Evolutionary conservation across 352 stramenopile species (phyloP).

Genomic region (Globisporangium ultimum): DNA sequence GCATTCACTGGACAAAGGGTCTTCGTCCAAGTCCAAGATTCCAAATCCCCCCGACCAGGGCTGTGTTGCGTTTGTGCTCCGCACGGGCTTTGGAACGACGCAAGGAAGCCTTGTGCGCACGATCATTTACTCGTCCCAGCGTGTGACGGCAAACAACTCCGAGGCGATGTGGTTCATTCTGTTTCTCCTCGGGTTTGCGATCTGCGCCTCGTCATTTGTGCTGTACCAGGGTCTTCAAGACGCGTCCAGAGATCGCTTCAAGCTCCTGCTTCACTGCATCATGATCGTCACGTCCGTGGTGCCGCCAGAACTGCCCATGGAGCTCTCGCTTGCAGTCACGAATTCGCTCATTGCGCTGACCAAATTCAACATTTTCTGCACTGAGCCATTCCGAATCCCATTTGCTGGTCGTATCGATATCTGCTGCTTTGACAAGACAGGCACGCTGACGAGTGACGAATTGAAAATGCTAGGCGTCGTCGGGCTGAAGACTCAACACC

Average conservation of each 20-base stretch:
- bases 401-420: constrained; percentile 89
- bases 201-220: constrained; percentile 83
- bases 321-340: constrained; percentile 93
- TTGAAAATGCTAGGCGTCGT: constrained; percentile 57
- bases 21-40: constrained; percentile 17
- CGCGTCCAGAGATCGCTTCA: constrained; percentile 74
- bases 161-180: constrained; percentile 94
- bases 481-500: constrained; percentile 15
- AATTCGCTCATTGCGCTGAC: constrained; percentile 88
- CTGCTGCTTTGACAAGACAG: constrained; percentile 96
- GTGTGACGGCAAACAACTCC: constrained; percentile 83
- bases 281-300: constrained; percentile 97
- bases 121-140: constrained; percentile 93
- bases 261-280: constrained; percentile 92
- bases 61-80: constrained; percentile 86
- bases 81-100: constrained; percentile 92
- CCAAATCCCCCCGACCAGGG: constrained; percentile 71
- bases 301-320: constrained; percentile 94
- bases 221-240: constrained; percentile 52
- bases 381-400: constrained; percentile 93
- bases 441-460: constrained; percentile 93
- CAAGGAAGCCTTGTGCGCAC: constrained; percentile 94
- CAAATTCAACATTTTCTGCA: constrained; percentile 91
- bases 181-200: constrained; percentile 89
- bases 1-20: constrained; percentile 17